Conservation (phyloP, 2,329 filamentous ascomycete genomes). For the Cladosporium velox region DNA sequence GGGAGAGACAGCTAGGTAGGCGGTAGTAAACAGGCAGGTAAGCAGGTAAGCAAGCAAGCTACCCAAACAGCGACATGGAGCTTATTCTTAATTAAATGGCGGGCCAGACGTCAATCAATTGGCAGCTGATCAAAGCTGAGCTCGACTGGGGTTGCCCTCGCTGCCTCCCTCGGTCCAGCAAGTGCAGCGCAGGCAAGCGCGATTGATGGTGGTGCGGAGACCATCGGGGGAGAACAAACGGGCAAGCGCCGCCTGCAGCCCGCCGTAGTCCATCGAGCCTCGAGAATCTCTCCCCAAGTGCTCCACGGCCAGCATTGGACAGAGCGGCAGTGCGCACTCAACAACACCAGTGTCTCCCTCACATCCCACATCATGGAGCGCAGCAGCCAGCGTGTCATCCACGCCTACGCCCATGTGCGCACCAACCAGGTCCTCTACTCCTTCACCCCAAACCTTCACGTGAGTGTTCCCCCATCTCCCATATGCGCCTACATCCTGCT, state of each 20-base stretch:
- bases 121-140: conserved; percentile 10
- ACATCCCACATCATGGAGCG: background rate
- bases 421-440: conserved; percentile 68
- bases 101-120: conserved; percentile 11
- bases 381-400: conserved; percentile 54
- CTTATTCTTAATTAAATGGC: conserved; percentile 10
- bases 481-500: background rate
- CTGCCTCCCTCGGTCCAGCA: background rate
- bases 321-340: conserved; percentile 2
- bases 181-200: background rate
- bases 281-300: conserved; percentile 17
- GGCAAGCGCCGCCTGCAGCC: background rate
- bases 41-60: background rate
- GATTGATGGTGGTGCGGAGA: conserved; percentile 1
- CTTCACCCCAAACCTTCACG: conserved; percentile 57
- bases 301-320: conserved; percentile 7
- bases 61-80: background rate
- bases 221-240: background rate
- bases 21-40: background rate
- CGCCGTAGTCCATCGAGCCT: conserved; percentile 11
- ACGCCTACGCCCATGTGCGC: conserved; percentile 61
- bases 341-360: background rate
- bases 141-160: background rate
- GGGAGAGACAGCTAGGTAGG: background rate
- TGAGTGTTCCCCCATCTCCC: conserved; percentile 37